Evolutionary conservation across 2,329 filamentous ascomycete species (phyloP).

Genomic region (Paraphaeosphaeria minitans): DNA sequence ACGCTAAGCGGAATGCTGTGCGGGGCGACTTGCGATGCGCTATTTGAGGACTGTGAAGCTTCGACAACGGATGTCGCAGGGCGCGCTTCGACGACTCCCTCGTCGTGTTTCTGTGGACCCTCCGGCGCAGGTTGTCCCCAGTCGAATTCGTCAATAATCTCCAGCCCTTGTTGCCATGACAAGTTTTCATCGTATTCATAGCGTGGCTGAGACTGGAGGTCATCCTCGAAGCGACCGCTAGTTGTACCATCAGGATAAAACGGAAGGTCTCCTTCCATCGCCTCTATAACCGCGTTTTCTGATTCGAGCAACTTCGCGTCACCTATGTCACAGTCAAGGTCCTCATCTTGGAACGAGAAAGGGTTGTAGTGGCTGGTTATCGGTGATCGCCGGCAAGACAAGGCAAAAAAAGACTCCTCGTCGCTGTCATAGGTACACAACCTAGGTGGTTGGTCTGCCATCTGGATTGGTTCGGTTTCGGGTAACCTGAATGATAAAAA

Average conservation of each 20-base stretch:
- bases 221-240: conserved; percentile 15
- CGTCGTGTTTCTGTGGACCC: neutral
- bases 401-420: neutral
- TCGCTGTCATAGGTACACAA: neutral
- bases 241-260: neutral
- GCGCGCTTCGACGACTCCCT: neutral
- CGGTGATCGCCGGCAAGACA: neutral
- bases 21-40: neutral
- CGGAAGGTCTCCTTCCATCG: neutral
- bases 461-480: neutral
- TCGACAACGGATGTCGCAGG: neutral
- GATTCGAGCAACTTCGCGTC: neutral
- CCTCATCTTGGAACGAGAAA: neutral
- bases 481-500: neutral
- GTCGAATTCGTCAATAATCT: conserved; percentile 32
- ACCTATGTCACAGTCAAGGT: neutral
- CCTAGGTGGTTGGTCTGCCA: neutral
- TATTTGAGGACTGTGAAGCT: neutral
- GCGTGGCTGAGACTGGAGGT: conserved; percentile 12
- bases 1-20: neutral
- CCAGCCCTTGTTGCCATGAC: conserved; percentile 24
- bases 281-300: neutral
- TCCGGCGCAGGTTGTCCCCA: conserved; percentile 19
- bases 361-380: neutral
- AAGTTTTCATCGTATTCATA: conserved; percentile 17